A percentile compares a stretch with the other conserved stretches of the same genome.
Evolutionary conservation across 768 basidiomycete genomes (phyloP).

Genomic region (Termitomyces sp.): DNA sequence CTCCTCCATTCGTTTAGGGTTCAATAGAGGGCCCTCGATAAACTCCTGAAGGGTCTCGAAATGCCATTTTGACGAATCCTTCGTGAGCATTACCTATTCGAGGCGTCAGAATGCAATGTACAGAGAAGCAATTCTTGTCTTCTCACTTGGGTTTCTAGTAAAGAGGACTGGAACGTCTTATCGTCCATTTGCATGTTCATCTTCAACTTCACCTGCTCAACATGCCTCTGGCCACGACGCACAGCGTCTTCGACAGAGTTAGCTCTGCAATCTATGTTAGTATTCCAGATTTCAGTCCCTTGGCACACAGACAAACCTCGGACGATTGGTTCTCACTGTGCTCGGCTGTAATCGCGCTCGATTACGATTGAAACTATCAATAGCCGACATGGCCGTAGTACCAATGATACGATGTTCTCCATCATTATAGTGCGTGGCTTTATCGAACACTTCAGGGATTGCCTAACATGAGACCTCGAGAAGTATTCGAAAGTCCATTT

Average conservation of each 20-base stretch:
- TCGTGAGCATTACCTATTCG: slow-evolving; percentile 72
- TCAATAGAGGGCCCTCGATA: slow-evolving; percentile 88
- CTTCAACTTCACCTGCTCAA: slow-evolving; percentile 86
- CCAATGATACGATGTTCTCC: slow-evolving; percentile 80
- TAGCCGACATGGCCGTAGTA: slow-evolving; percentile 76
- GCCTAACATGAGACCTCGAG: slow-evolving; percentile 41
- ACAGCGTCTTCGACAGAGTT: slow-evolving; percentile 84
- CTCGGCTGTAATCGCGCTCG: slow-evolving; percentile 61
- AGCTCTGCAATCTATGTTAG: slow-evolving; percentile 36
- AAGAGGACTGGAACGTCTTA: slow-evolving; percentile 74
- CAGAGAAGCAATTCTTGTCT: slow-evolving; percentile 3
- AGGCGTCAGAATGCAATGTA: not conserved
- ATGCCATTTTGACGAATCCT: slow-evolving; percentile 90
- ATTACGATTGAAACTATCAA: slow-evolving; percentile 94
- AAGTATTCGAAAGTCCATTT: not conserved
- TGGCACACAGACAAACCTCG: slow-evolving; percentile 39
- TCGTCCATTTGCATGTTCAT: slow-evolving; percentile 96
- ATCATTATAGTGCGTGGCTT: slow-evolving; percentile 77
- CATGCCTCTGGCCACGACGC: slow-evolving; percentile 82
- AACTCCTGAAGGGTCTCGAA: slow-evolving; percentile 85
- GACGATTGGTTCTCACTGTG: slow-evolving; percentile 49
- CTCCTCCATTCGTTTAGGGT: slow-evolving; percentile 90
- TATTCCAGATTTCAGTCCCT: not conserved
- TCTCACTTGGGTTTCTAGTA: slow-evolving; percentile 81
- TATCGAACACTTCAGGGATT: slow-evolving; percentile 77